Conservation (phyloP, 108 stramenopile species). For the Seminavis robusta region DNA sequence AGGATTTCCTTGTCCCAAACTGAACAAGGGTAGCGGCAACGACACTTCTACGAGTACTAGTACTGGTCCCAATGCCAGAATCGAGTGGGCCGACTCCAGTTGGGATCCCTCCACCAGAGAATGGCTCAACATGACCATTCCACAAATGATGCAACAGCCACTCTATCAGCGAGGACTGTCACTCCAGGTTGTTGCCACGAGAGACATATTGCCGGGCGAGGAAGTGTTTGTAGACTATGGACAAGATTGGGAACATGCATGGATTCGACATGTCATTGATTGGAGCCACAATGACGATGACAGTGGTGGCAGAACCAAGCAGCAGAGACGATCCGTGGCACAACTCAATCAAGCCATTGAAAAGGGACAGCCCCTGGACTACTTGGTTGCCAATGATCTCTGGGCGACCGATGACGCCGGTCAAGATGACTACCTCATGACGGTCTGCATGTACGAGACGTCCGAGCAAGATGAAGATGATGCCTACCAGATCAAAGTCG, state of each 20-base stretch:
- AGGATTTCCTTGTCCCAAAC: conserved; percentile 7
- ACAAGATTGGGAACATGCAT: conserved; percentile 52
- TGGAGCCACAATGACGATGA: conserved; percentile 55
- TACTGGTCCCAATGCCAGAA: conserved; percentile 52
- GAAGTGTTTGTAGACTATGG: conserved; percentile 69
- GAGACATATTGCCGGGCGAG: conserved; percentile 60
- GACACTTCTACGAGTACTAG: no score
- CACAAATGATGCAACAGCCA: conserved; percentile 35
- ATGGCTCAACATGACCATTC: conserved; percentile 45
- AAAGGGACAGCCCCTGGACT: neutral
- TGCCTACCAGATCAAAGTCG: neutral
- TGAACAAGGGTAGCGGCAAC: no score
- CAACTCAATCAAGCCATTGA: conserved; percentile 6
- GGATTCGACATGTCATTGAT: conserved; percentile 43
- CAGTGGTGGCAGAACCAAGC: conserved; percentile 2
- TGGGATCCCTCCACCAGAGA: conserved; percentile 43
- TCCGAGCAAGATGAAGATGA: conserved; percentile 3
- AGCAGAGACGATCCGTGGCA: neutral
- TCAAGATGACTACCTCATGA: conserved; percentile 11
- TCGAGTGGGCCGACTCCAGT: conserved; percentile 48
- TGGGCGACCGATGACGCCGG: neutral
- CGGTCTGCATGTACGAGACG: conserved; percentile 11
- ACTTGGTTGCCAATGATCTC: neutral
- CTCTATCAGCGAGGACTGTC: conserved; percentile 53
- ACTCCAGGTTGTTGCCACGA: conserved; percentile 70